Conservation (phyloP, 495 filamentous ascomycete genomes). For the Podospora australis region DNA sequence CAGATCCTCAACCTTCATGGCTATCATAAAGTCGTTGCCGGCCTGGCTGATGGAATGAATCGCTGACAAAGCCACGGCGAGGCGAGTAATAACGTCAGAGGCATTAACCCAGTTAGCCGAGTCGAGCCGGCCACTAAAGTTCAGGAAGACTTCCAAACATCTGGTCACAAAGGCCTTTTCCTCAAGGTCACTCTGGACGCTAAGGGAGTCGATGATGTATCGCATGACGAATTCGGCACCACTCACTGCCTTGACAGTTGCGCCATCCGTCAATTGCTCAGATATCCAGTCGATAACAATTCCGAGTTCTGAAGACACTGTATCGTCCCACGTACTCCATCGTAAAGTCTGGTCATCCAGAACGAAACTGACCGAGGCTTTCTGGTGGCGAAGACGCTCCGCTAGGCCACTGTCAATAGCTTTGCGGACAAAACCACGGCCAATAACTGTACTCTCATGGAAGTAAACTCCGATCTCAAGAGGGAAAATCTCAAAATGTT, state of each 20-base stretch:
- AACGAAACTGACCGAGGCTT: slow-evolving; percentile 27
- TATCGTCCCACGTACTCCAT: slow-evolving; percentile 68
- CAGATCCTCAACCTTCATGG: slow-evolving; percentile 37
- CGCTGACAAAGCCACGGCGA: slow-evolving; percentile 17
- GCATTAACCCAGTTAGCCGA: slow-evolving; percentile 10
- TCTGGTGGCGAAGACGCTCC: slow-evolving; percentile 22
- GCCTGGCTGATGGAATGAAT: slow-evolving; percentile 28
- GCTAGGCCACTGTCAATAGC: slow-evolving; percentile 35
- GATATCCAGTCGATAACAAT: slow-evolving; percentile 49
- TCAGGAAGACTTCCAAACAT: slow-evolving; percentile 37
- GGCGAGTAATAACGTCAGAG: slow-evolving; percentile 7
- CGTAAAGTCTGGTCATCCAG: slow-evolving; percentile 46
- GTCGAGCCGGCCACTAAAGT: slow-evolving; percentile 32
- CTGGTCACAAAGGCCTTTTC: slow-evolving; percentile 38
- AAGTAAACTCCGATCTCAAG: slow-evolving; percentile 65
- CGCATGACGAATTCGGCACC: slow-evolving; percentile 35
- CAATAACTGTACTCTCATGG: slow-evolving; percentile 68
- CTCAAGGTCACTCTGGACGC: slow-evolving; percentile 22
- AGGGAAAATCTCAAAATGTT: slow-evolving; percentile 68
- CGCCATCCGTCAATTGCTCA: slow-evolving; percentile 31
- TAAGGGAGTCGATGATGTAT: slow-evolving; percentile 35
- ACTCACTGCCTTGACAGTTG: slow-evolving; percentile 11
- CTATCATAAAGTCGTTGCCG: slow-evolving; percentile 20
- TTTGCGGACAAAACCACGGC: slow-evolving; percentile 58
- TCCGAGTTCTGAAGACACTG: slow-evolving; percentile 60